Percentiles rank a stretch among this genome's conserved stretches.
Conservation (phyloP, 768 basidiomycete species). For the Phaffia tasmanica region DNA sequence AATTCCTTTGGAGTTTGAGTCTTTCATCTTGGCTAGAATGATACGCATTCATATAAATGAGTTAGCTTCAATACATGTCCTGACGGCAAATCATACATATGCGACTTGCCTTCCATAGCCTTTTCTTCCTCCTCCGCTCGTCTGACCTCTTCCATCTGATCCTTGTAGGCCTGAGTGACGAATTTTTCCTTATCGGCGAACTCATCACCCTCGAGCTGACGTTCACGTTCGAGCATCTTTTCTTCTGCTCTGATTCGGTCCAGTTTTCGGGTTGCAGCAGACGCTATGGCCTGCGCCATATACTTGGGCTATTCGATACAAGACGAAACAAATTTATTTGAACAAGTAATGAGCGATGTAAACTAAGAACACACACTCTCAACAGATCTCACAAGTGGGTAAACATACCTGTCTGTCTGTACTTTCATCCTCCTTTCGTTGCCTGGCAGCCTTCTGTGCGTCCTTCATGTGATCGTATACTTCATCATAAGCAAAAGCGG, state of each 20-base stretch:
- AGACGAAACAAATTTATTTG: background rate
- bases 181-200: constrained; percentile 94
- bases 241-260: constrained; percentile 91
- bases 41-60: background rate
- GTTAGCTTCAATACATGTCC: too few species aligned
- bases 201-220: constrained; percentile 84
- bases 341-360: constrained; percentile 18
- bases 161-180: constrained; percentile 93
- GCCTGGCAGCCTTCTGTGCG: constrained; percentile 61
- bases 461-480: constrained; percentile 94
- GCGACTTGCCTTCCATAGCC: constrained; percentile 64
- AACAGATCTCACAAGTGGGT: background rate
- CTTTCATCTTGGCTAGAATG: constrained; percentile 36
- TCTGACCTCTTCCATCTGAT: constrained; percentile 85
- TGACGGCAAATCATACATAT: background rate
- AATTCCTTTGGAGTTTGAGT: constrained; percentile 60
- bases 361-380: constrained; percentile 1
- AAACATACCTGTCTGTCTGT: constrained; percentile 62
- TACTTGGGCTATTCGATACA: constrained; percentile 71
- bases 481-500: constrained; percentile 90
- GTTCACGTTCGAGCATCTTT: constrained; percentile 89
- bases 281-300: constrained; percentile 61
- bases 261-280: constrained; percentile 74
- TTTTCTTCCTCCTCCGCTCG: constrained; percentile 88
- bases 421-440: constrained; percentile 61